phyloP scores from a whole-genome alignment of 805 yeast species.

The Lipomyces anomalus region DNA sequence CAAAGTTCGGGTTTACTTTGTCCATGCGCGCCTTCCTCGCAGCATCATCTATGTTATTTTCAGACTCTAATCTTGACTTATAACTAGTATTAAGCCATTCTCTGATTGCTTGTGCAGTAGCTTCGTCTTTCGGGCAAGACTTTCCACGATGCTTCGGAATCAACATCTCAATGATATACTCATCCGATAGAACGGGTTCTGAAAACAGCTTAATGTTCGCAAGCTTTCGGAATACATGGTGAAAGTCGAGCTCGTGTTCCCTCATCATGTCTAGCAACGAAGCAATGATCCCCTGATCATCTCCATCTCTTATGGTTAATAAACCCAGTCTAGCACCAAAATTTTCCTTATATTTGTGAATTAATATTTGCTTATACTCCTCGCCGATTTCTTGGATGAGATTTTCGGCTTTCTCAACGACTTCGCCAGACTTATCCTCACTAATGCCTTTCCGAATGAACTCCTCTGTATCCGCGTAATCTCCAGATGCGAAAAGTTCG shows the following conservation, averaged over 20 bases:
- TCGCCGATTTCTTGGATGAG: conserved; percentile 60
- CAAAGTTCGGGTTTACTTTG: conserved; percentile 64
- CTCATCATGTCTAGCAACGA: conserved; percentile 52
- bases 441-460: conserved; percentile 37
- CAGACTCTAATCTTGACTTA: conserved; percentile 38
- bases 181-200: conserved; percentile 26
- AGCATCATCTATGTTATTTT: conserved; percentile 36
- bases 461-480: conserved; percentile 32
- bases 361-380: conserved; percentile 58
- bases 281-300: conserved; percentile 34
- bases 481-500: conserved; percentile 63
- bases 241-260: conserved; percentile 67
- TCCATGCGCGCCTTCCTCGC: conserved; percentile 42
- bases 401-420: conserved; percentile 57
- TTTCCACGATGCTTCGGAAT: conserved; percentile 34
- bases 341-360: conserved; percentile 49
- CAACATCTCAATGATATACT: conserved; percentile 26
- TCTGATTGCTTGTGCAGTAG: conserved; percentile 41
- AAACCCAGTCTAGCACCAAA: conserved; percentile 71
- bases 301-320: conserved; percentile 37
- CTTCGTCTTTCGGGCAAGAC: conserved; percentile 31
- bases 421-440: conserved; percentile 45
- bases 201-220: conserved; percentile 45
- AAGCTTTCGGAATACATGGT: conserved; percentile 64
- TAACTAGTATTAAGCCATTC: conserved; percentile 51